Evolutionary conservation across 2,329 filamentous ascomycete genomes (phyloP).

Genomic region (Hypoxylon sp.): DNA sequence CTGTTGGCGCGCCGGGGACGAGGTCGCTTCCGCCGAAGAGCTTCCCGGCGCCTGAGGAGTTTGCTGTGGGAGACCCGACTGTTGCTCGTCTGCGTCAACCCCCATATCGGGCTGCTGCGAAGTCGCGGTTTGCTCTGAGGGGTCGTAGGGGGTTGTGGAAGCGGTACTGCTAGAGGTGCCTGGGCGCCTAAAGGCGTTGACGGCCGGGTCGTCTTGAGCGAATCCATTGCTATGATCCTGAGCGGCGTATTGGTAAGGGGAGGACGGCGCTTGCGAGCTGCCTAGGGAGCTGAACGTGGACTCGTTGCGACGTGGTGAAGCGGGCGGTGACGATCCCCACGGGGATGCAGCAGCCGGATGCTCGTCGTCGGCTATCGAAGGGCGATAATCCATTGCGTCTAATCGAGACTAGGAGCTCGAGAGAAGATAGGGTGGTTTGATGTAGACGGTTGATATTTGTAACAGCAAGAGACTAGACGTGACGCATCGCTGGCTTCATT

Average conservation of each 20-base stretch:
- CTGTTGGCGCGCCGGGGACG: slow-evolving; percentile 44
- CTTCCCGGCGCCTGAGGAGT: slow-evolving; percentile 34
- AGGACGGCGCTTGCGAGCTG: slow-evolving; percentile 47
- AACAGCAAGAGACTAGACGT: slow-evolving; percentile 1
- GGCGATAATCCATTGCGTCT: slow-evolving; percentile 64
- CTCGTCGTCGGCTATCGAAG: slow-evolving; percentile 63
- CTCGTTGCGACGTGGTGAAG: slow-evolving; percentile 58
- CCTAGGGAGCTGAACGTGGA: slow-evolving; percentile 53
- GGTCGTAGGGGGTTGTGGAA: slow-evolving; percentile 51
- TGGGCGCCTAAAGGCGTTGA: slow-evolving; percentile 54
- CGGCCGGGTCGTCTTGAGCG: slow-evolving; percentile 48
- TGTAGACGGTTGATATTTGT: slow-evolving; percentile 8
- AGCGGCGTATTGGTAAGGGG: slow-evolving; percentile 54
- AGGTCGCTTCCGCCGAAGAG: slow-evolving; percentile 25
- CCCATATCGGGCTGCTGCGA: slow-evolving; percentile 43
- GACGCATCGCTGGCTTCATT: slow-evolving; percentile 23
- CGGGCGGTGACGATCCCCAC: slow-evolving; percentile 63
- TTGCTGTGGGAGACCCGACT: slow-evolving; percentile 30
- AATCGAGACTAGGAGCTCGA: slow-evolving; percentile 12
- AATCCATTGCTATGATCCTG: slow-evolving; percentile 55
- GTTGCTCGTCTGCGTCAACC: slow-evolving; percentile 37
- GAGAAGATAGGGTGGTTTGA: slow-evolving; percentile 11
- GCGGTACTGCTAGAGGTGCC: slow-evolving; percentile 57
- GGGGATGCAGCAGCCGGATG: slow-evolving; percentile 61
- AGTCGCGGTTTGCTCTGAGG: slow-evolving; percentile 44